Conservation (phyloP, 768 basidiomycete genomes). For the Lentinula boryana region DNA sequence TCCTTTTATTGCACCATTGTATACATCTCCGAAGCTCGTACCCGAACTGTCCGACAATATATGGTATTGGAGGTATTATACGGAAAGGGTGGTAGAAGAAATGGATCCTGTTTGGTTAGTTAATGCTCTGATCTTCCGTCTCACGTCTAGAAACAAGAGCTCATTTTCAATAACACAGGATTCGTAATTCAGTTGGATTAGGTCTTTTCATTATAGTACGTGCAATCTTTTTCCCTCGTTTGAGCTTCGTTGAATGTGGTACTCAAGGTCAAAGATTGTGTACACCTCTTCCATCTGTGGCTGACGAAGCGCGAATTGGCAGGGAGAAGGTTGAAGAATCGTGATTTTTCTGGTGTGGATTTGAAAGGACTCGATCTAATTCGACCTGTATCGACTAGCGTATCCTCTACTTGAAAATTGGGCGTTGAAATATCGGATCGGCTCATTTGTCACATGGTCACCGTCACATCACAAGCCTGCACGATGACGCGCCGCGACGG, state of each 20-base stretch:
- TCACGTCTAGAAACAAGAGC: not conserved
- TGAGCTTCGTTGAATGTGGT: not conserved
- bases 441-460: too few species aligned
- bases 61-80: constrained; percentile 6
- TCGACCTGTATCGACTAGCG: not conserved
- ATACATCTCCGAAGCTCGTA: not conserved
- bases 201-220: constrained; percentile 25
- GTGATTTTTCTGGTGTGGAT: constrained; percentile 43
- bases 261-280: constrained; percentile 28
- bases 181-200: constrained; percentile 6
- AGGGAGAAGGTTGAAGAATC: constrained; percentile 40
- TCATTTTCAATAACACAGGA: not conserved
- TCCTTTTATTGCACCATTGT: not conserved
- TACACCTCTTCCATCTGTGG: constrained; percentile 39
- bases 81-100: not conserved
- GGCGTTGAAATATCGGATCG: too few species aligned
- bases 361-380: constrained; percentile 38
- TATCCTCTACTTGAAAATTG: too few species aligned
- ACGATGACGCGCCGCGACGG: not conserved
- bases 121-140: not conserved
- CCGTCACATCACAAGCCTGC: too few species aligned
- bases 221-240: constrained; percentile 21
- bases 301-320: constrained; percentile 42
- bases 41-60: not conserved
- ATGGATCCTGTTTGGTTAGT: constrained; percentile 3